Evolutionary conservation across 441 rosid genomes (phyloP).

Genomic region (Gossypium davidsonii): DNA sequence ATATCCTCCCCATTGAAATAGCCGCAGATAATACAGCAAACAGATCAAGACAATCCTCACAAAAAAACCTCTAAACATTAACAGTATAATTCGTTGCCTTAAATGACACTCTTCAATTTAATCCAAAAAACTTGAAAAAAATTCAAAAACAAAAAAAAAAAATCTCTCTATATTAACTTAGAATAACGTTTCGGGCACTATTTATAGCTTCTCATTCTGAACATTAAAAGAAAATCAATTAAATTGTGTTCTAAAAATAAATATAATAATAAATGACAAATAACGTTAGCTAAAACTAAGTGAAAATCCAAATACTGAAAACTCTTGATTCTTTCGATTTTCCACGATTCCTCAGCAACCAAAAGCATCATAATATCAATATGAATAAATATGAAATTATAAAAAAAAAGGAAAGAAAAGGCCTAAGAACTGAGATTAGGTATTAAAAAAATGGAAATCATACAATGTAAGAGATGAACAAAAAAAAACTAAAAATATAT

Average conservation of each 20-base stretch:
- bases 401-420: neutral
- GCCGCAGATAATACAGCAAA: slow-evolving; percentile 1
- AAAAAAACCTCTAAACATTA: neutral
- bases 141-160: neutral
- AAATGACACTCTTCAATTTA: neutral
- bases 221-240: neutral
- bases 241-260: neutral
- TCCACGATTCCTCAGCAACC: slow-evolving; percentile 20
- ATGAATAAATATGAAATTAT: neutral
- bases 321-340: neutral
- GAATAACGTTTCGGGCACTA: slow-evolving; percentile 4
- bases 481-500: too few relatives aligned
- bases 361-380: slow-evolving; percentile 1
- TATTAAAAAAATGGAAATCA: neutral
- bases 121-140: neutral
- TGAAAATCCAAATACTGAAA: neutral
- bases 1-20: neutral
- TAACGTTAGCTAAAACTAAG: neutral
- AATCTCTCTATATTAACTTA: neutral
- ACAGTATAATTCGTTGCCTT: neutral
- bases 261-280: neutral
- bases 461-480: too few relatives aligned
- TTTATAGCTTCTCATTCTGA: neutral
- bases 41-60: neutral
- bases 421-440: neutral